Evolutionary conservation across 2,329 filamentous ascomycete species (phyloP).

Genomic region (Colletotrichum chrysophilum): DNA sequence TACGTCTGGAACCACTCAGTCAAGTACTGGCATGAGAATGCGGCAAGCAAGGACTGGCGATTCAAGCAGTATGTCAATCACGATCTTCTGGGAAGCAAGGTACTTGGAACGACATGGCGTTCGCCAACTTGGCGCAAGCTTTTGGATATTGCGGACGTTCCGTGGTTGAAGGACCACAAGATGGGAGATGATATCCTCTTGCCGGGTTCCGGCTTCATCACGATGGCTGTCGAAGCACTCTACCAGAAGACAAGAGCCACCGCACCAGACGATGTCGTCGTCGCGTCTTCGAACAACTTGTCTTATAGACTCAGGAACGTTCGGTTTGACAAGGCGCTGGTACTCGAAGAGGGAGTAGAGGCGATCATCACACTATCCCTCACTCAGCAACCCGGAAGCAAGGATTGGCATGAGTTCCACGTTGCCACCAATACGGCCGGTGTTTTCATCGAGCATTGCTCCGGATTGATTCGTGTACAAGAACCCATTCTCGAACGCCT

Average conservation of each 20-base stretch:
- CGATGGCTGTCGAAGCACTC: constrained; percentile 14
- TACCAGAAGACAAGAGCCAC: background rate
- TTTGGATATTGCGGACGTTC: constrained; percentile 11
- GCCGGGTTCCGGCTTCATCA: constrained; percentile 22
- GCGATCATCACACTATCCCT: background rate
- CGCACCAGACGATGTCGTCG: background rate
- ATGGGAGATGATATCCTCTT: constrained; percentile 47
- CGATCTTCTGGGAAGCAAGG: constrained; percentile 13
- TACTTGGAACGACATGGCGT: background rate
- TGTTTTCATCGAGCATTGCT: background rate
- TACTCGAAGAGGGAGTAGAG: background rate
- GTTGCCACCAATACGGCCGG: background rate
- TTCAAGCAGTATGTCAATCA: background rate
- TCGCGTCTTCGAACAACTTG: background rate
- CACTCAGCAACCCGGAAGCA: background rate
- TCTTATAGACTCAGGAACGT: background rate
- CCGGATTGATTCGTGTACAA: background rate
- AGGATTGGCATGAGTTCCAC: constrained; percentile 2
- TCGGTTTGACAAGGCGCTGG: background rate
- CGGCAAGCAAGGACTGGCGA: background rate
- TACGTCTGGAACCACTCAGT: constrained; percentile 12
- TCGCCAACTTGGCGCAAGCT: background rate
- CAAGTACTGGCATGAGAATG: constrained; percentile 5
- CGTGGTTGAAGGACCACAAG: constrained; percentile 46
- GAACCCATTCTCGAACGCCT: background rate